Conservation (phyloP, 495 filamentous ascomycete species). For the Aspergillus hancockii region DNA sequence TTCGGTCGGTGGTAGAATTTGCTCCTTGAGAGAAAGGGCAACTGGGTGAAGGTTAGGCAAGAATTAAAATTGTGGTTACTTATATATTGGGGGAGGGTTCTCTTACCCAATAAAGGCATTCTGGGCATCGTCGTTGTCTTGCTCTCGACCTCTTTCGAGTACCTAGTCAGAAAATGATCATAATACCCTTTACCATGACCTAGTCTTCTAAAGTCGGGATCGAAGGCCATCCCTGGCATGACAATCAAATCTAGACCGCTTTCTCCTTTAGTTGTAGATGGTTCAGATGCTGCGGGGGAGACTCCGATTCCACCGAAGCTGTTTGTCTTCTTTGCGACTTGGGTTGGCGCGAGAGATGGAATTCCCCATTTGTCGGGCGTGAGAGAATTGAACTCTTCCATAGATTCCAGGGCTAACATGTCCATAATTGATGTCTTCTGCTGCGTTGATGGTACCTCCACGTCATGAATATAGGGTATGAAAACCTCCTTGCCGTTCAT, state of each 20-base stretch:
- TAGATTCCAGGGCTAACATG: slow-evolving; percentile 77
- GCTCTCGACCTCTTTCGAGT: slow-evolving; percentile 49
- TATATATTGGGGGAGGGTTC: slow-evolving; percentile 16
- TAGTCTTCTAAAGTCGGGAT: slow-evolving; percentile 69
- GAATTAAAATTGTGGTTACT: slow-evolving; percentile 18
- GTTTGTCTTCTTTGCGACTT: slow-evolving; percentile 63
- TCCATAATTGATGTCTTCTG: slow-evolving; percentile 72
- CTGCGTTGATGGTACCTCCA: slow-evolving; percentile 44
- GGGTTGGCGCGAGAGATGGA: slow-evolving; percentile 67
- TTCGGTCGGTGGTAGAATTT: slow-evolving; percentile 65
- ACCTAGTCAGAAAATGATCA: slow-evolving; percentile 84
- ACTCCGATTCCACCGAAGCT: slow-evolving; percentile 59
- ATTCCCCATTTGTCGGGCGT: slow-evolving; percentile 88
- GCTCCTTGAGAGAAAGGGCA: slow-evolving; percentile 85
- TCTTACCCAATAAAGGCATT: slow-evolving; percentile 68
- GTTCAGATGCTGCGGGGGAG: slow-evolving; percentile 12
- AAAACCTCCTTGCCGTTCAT: slow-evolving; percentile 78
- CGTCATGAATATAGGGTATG: slow-evolving; percentile 81
- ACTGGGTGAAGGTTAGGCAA: slow-evolving; percentile 51
- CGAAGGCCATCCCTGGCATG: slow-evolving; percentile 94
- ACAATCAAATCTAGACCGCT: slow-evolving; percentile 81
- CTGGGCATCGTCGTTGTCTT: slow-evolving; percentile 38
- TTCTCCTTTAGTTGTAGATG: slow-evolving; percentile 30
- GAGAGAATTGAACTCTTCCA: slow-evolving; percentile 74
- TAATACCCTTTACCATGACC: slow-evolving; percentile 98